A percentile compares a stretch with the other conserved stretches of the same genome.
phyloP scores from a whole-genome alignment of 1,284 basidiomycete genomes.

The Boletus sp. region DNA sequence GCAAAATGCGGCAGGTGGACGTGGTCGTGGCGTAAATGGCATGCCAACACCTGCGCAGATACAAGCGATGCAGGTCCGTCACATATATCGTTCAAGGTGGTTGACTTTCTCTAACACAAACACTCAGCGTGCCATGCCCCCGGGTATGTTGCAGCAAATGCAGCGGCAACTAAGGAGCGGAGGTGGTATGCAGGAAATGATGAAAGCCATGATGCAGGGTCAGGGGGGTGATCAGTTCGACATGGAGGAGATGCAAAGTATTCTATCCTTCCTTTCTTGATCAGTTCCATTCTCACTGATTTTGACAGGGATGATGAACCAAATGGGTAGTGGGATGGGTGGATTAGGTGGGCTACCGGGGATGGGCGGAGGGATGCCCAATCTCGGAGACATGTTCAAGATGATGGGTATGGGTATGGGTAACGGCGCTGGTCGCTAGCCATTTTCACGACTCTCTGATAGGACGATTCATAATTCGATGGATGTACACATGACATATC shows the following conservation, averaged over 20 bases:
- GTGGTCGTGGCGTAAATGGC: conserved; percentile 78
- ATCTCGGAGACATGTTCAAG: conserved; percentile 75
- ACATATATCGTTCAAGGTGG: conserved; percentile 1
- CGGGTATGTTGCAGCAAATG: conserved; percentile 84
- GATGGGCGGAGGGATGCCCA: conserved; percentile 52
- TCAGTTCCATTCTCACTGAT: conserved; percentile 15
- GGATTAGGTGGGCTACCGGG: conserved; percentile 47
- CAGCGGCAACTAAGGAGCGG: conserved; percentile 78
- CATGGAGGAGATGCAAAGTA: conserved; percentile 85
- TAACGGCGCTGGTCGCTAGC: conserved; percentile 36
- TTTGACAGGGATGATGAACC: conserved; percentile 72
- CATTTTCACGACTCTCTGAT: conserved; percentile 5
- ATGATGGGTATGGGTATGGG: conserved; percentile 84
- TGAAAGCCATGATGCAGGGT: conserved; percentile 93
- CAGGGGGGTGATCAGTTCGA: conserved; percentile 79
- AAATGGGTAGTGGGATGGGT: conserved; percentile 70
- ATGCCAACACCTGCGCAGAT: conserved; percentile 91
- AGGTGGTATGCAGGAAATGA: conserved; percentile 91
- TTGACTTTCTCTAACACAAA: conserved; percentile 10
- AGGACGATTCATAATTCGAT: conserved; percentile 12
- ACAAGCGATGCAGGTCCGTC: conserved; percentile 80
- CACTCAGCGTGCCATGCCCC: conserved; percentile 76
- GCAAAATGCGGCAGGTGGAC: conserved; percentile 80
- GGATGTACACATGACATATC: conserved; percentile 19
- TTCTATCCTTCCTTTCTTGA: conserved; percentile 24